Evolutionary conservation across 2,329 filamentous ascomycete genomes (phyloP).

Genomic region (Aspergillus aculeatus): DNA sequence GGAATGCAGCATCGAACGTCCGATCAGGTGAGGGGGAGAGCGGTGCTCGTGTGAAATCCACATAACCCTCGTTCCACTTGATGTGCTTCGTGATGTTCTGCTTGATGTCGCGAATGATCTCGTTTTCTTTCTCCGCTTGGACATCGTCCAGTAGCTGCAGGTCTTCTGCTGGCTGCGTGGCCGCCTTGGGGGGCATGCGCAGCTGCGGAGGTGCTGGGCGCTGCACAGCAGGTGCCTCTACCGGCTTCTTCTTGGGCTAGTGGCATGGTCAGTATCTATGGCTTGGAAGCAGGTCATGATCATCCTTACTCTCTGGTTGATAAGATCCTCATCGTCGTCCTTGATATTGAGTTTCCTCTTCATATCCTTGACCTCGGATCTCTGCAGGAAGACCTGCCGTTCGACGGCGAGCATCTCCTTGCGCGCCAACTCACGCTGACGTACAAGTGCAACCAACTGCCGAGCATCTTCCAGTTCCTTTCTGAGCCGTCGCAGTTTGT

Average conservation of each 20-base stretch:
- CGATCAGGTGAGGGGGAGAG: constrained; percentile 74
- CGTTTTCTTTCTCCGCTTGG: constrained; percentile 75
- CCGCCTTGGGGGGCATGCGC: constrained; percentile 67
- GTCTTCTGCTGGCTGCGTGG: constrained; percentile 76
- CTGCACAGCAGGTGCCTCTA: constrained; percentile 61
- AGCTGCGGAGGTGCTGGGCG: constrained; percentile 63
- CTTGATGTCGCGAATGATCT: constrained; percentile 78
- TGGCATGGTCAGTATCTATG: constrained; percentile 37
- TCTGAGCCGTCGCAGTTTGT: constrained; percentile 88
- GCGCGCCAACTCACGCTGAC: constrained; percentile 76
- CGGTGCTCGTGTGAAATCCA: constrained; percentile 83
- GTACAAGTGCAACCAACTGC: constrained; percentile 72
- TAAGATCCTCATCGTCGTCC: constrained; percentile 86
- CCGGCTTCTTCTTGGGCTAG: constrained; percentile 70
- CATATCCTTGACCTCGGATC: constrained; percentile 77
- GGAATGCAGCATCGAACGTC: constrained; percentile 62
- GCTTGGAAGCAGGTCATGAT: constrained; percentile 21
- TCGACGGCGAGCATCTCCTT: constrained; percentile 74
- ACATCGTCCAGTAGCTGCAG: constrained; percentile 74
- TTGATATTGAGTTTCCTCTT: constrained; percentile 89
- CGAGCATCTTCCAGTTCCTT: constrained; percentile 88
- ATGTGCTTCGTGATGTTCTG: constrained; percentile 83
- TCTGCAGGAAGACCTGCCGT: constrained; percentile 76
- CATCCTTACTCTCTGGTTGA: constrained; percentile 80
- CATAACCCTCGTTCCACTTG: constrained; percentile 85